A percentile compares a stretch with the other conserved stretches of the same genome.
These are phyloP conservation scores for Rhodosporidiobolus odoratus DNA, from an alignment of 768 basidiomycete genomes.

Conservation along the genomic window DNA sequence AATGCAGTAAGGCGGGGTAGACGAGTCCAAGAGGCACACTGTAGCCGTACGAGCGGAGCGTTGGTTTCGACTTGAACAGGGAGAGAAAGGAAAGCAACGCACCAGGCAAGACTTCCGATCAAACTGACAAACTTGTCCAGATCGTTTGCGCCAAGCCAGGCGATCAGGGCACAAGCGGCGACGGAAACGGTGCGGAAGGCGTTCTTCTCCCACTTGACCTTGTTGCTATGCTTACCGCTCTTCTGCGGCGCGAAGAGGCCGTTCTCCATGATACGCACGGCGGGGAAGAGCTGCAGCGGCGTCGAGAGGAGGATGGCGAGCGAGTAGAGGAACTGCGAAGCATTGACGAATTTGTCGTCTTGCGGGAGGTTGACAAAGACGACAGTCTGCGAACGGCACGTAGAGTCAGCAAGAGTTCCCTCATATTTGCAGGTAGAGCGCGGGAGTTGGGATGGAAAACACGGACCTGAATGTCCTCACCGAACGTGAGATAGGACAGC, in stretches of 20 bases:
- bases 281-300: constrained; percentile 95
- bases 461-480: constrained; percentile 26
- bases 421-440: neutral
- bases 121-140: constrained; percentile 94
- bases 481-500: constrained; percentile 27
- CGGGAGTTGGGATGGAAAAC: neutral
- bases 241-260: constrained; percentile 66
- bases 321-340: constrained; percentile 58
- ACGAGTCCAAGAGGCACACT: constrained; percentile 91
- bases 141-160: constrained; percentile 73
- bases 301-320: constrained; percentile 82
- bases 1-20: constrained; percentile 56
- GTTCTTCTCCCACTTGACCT: constrained; percentile 97
- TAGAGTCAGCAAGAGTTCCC: neutral
- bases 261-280: constrained; percentile 93
- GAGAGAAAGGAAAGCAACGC: neutral
- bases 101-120: constrained; percentile 55
- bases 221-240: constrained; percentile 64
- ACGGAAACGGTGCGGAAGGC: constrained; percentile 50
- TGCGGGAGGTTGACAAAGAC: constrained; percentile 88
- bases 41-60: neutral
- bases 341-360: constrained; percentile 77
- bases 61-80: constrained; percentile 12
- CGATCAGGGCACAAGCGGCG: constrained; percentile 69
- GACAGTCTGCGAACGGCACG: constrained; percentile 62